Evolutionary conservation across 1,284 basidiomycete species (phyloP).

Genomic region (Heterobasidion irregulare): DNA sequence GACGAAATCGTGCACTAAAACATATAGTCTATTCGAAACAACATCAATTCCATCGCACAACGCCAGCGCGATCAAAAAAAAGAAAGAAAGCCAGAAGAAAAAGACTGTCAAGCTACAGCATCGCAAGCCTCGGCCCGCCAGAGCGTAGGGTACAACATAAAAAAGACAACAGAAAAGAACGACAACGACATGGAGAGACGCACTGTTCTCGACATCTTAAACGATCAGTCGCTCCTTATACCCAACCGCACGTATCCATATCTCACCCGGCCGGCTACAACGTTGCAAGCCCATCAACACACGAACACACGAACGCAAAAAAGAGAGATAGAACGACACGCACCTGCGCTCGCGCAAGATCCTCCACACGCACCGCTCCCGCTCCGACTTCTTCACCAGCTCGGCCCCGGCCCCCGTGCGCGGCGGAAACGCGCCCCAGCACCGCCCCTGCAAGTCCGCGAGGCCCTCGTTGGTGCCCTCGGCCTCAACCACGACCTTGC

Average conservation of each 20-base stretch:
- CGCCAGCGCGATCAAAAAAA: too few relatives aligned
- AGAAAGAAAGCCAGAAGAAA: too few relatives aligned
- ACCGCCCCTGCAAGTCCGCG: conserved; percentile 67
- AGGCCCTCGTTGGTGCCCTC: conserved; percentile 79
- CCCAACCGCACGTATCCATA: conserved; percentile 67
- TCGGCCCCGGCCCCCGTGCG: conserved; percentile 15
- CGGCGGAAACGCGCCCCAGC: conserved; percentile 58
- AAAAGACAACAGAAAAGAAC: too few relatives aligned
- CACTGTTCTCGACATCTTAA: conserved; percentile 5
- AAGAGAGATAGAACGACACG: conserved; percentile 16
- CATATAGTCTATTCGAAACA: too few relatives aligned
- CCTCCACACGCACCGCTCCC: conserved; percentile 54
- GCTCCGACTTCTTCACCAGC: conserved; percentile 27
- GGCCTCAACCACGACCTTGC: conserved; percentile 69
- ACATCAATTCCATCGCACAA: too few relatives aligned
- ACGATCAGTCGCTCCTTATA: conserved; percentile 46
- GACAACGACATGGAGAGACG: too few relatives aligned
- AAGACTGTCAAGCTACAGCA: too few relatives aligned
- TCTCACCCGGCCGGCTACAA: conserved; percentile 67
- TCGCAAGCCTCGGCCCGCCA: too few relatives aligned
- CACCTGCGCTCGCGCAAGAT: conserved; percentile 71
- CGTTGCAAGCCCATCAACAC: conserved; percentile 3
- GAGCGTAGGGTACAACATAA: too few relatives aligned
- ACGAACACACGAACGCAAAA: conserved; percentile 1
- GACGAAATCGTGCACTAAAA: too few relatives aligned